Percentiles rank a stretch among this genome's conserved stretches.
Evolutionary conservation across 1,139 yeast genomes (phyloP).

Genomic region (Hyphopichia wangnamkhiaoensis): DNA sequence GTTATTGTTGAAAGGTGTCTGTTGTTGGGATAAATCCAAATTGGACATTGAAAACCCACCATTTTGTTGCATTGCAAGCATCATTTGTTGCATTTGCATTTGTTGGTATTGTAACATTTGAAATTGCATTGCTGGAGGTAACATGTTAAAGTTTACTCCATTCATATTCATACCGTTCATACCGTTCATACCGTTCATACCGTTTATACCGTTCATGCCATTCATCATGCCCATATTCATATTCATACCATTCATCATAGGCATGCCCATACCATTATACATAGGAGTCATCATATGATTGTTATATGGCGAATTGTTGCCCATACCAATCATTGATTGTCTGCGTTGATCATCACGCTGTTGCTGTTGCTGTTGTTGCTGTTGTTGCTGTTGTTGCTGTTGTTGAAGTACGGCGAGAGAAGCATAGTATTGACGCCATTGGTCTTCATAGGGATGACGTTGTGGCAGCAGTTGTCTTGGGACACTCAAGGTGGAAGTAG

Average conservation of each 20-base stretch:
- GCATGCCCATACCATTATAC: neutral
- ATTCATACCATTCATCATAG: conserved; percentile 1
- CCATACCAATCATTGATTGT: conserved; percentile 1
- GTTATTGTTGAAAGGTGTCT: neutral
- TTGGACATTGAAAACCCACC: conserved; percentile 3
- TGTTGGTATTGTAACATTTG: conserved; percentile 5
- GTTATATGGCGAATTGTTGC: too few species aligned
- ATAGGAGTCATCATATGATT: neutral
- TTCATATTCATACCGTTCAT: conserved; percentile 4
- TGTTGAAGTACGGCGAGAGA: conserved; percentile 26
- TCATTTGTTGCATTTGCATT: conserved; percentile 4
- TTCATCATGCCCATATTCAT: conserved; percentile 5
- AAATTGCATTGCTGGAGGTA: conserved; percentile 3
- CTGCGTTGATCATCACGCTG: conserved; percentile 1
- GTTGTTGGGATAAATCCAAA: conserved; percentile 1
- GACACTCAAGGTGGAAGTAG: conserved; percentile 3
- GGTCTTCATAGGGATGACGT: conserved; percentile 26
- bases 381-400: conserved; percentile 11
- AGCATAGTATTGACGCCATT: conserved; percentile 32
- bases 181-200: neutral
- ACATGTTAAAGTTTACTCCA: conserved; percentile 4
- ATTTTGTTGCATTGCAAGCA: conserved; percentile 1
- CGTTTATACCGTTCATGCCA: neutral
- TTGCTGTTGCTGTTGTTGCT: conserved; percentile 7
- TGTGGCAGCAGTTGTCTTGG: conserved; percentile 7